These are phyloP conservation scores for Rhodamnia rubescens DNA, from an alignment of 345 rosid species.

Conservation along the genomic window DNA sequence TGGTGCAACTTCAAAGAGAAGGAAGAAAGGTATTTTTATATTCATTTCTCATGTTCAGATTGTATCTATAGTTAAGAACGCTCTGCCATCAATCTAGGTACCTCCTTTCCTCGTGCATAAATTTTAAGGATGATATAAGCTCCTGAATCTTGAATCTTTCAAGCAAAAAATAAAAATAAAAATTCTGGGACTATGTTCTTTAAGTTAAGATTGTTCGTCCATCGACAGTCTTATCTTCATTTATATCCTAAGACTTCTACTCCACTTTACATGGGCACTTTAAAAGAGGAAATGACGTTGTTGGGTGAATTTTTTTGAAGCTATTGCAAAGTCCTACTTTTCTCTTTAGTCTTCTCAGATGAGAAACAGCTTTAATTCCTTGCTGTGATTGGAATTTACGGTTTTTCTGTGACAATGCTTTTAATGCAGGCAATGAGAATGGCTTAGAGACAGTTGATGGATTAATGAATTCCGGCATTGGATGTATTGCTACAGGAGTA, in stretches of 20 bases:
- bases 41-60: not conserved
- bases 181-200: not conserved
- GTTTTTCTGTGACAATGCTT: not conserved
- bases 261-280: not conserved
- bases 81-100: not conserved
- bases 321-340: not conserved
- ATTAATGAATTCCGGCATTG: not conserved
- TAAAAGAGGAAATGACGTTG: not conserved
- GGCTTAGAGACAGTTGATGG: conserved; percentile 11
- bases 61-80: not conserved
- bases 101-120: not conserved
- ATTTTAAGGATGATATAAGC: not conserved
- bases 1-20: conserved; percentile 45
- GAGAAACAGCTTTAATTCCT: not conserved
- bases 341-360: not conserved
- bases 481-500: not conserved
- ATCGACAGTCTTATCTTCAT: not conserved
- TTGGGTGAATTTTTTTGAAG: not conserved
- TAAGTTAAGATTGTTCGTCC: not conserved
- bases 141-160: not conserved
- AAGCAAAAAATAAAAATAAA: not conserved
- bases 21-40: conserved; percentile 43
- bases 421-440: conserved; percentile 11
- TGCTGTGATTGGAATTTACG: not conserved
- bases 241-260: not conserved